Percentiles rank a stretch among this genome's conserved stretches.
phyloP scores from a whole-genome alignment of 23 red algal genomes.

The Agarophyton chilense region DNA sequence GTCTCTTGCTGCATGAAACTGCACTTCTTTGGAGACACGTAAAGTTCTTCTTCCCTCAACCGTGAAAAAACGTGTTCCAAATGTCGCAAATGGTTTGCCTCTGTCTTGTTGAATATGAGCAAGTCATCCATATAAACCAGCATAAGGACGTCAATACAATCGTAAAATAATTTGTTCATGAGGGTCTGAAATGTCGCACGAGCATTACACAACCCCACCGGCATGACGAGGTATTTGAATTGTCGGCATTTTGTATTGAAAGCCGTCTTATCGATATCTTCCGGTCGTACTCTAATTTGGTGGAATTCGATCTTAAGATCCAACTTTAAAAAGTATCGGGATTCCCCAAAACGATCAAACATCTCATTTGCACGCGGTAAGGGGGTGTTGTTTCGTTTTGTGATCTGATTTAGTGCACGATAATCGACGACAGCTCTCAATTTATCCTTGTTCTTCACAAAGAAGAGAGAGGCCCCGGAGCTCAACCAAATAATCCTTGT shows the following conservation, averaged over 20 bases:
- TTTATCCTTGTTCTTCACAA: neutral
- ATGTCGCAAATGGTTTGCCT: neutral
- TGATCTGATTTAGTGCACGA: too few species aligned
- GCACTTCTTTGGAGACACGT: neutral
- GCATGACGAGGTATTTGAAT: neutral
- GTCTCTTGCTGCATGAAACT: neutral
- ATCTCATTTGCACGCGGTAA: too few species aligned
- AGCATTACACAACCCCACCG: slow-evolving; percentile 17
- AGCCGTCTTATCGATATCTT: slow-evolving; percentile 23
- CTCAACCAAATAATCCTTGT: neutral
- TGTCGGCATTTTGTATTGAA: slow-evolving; percentile 7
- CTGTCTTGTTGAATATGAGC: slow-evolving; percentile 17
- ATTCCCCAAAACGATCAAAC: too few species aligned
- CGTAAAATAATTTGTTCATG: neutral
- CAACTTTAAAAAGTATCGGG: too few species aligned
- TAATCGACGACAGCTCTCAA: too few species aligned
- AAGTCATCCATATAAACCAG: slow-evolving; percentile 23
- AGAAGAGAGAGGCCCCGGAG: neutral
- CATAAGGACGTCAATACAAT: neutral
- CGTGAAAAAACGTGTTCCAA: neutral
- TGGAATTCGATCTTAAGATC: slow-evolving; percentile 8
- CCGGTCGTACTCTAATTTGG: neutral
- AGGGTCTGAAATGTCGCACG: slow-evolving; percentile 1
- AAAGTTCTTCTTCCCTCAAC: slow-evolving; percentile 6
- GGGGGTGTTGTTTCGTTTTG: neutral